Conservation (phyloP, 2,329 filamentous ascomycete genomes). For the Talaromyces verruculosus region DNA sequence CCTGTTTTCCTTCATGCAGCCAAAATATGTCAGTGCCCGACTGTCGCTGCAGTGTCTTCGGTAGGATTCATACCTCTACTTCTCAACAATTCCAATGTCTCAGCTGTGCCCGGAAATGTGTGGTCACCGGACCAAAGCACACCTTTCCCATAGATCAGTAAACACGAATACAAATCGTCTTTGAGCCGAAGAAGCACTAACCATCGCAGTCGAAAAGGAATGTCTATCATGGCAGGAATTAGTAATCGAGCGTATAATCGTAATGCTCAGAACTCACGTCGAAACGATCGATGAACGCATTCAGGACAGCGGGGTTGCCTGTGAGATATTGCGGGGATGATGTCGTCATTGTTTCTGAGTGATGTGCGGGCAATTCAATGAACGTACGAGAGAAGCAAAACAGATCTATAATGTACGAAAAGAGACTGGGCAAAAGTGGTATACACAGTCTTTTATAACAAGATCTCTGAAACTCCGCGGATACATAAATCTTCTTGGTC, state of each 20-base stretch:
- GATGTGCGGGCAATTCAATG: neutral
- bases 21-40: conserved; percentile 17
- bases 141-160: conserved; percentile 58
- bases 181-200: conserved; percentile 44
- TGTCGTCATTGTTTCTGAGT: conserved; percentile 9
- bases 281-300: conserved; percentile 83
- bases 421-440: neutral
- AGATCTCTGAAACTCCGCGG: neutral
- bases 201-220: conserved; percentile 98
- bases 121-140: conserved; percentile 96
- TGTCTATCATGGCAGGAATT: conserved; percentile 57
- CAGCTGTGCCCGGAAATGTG: conserved; percentile 78
- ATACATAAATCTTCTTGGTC: neutral
- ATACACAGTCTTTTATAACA: neutral
- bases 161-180: conserved; percentile 24
- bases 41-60: neutral
- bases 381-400: neutral
- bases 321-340: conserved; percentile 62
- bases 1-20: conserved; percentile 68
- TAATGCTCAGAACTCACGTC: conserved; percentile 65
- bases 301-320: conserved; percentile 73
- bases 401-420: neutral
- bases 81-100: conserved; percentile 80
- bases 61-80: conserved; percentile 62
- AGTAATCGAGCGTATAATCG: conserved; percentile 20